Conservation (phyloP, 1,284 basidiomycete species). For the Ceratobasidium sp. region DNA sequence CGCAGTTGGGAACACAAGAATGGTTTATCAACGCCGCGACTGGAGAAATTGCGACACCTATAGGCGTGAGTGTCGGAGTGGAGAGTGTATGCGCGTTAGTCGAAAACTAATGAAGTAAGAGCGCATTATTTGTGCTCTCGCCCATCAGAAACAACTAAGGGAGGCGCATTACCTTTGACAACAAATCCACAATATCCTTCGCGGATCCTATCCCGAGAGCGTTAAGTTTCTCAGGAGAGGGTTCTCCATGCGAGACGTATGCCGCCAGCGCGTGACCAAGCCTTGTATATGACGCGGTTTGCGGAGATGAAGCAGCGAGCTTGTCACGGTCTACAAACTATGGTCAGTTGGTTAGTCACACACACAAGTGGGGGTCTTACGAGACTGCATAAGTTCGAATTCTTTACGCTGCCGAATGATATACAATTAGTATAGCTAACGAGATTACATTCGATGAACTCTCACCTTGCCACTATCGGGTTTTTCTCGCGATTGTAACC, state of each 20-base stretch:
- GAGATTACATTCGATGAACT: no score
- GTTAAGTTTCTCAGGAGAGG: slow-evolving; percentile 70
- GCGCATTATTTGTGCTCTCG: no score
- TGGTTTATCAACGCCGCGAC: slow-evolving; percentile 89
- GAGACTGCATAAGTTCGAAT: slow-evolving; percentile 80
- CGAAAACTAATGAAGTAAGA: slow-evolving; percentile 71
- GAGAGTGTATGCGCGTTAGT: slow-evolving; percentile 92
- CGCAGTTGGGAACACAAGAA: slow-evolving; percentile 91
- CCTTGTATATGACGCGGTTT: slow-evolving; percentile 68
- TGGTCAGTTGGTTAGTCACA: neutral
- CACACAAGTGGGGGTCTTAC: slow-evolving; percentile 62
- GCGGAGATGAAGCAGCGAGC: slow-evolving; percentile 65
- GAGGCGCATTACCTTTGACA: slow-evolving; percentile 78
- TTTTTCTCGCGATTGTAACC: slow-evolving; percentile 72
- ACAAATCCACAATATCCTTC: slow-evolving; percentile 75
- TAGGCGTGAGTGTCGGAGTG: slow-evolving; percentile 77
- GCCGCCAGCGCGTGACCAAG: slow-evolving; percentile 73
- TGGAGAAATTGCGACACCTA: slow-evolving; percentile 87
- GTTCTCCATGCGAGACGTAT: slow-evolving; percentile 69
- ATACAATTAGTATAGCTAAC: slow-evolving; percentile 21
- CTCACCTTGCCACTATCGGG: slow-evolving; percentile 73
- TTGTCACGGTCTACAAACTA: slow-evolving; percentile 64
- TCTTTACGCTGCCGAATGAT: slow-evolving; percentile 68
- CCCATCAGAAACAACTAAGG: no score
- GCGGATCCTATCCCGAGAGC: slow-evolving; percentile 70